Conservation (phyloP, 1,284 basidiomycete species). For the Macrocystidia cucumis region DNA sequence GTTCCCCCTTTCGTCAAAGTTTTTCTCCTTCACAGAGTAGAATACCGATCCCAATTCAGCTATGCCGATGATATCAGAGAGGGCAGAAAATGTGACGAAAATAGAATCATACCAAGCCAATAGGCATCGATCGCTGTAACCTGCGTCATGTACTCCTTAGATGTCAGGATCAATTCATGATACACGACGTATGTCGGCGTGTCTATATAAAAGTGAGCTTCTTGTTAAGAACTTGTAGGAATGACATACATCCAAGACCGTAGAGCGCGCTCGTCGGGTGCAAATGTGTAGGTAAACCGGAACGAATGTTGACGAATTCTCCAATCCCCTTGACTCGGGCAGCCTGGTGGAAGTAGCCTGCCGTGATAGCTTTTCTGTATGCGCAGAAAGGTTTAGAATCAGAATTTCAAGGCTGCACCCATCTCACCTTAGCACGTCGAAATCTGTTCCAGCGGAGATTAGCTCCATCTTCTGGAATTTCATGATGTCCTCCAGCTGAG, state of each 20-base stretch:
- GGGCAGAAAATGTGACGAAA: constrained; percentile 5
- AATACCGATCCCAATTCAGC: constrained; percentile 92
- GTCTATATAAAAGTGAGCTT: constrained; percentile 38
- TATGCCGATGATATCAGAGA: constrained; percentile 18
- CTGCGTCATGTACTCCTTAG: constrained; percentile 95
- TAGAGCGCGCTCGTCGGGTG: constrained; percentile 97
- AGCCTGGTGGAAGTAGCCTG: constrained; percentile 99
- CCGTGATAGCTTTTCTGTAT: constrained; percentile 89
- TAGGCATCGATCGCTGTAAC: constrained; percentile 94
- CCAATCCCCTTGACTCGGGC: constrained; percentile 97
- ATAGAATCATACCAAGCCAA: constrained; percentile 73
- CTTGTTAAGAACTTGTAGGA: constrained; percentile 7
- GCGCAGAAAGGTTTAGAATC: not conserved
- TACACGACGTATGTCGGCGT: constrained; percentile 97
- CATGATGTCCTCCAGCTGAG: constrained; percentile 98
- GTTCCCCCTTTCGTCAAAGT: constrained; percentile 80
- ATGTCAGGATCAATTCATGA: constrained; percentile 92
- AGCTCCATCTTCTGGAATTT: constrained; percentile 94
- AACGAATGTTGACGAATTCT: constrained; percentile 96
- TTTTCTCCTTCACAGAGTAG: constrained; percentile 93
- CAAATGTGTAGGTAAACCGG: constrained; percentile 88
- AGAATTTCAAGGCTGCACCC: constrained; percentile 11
- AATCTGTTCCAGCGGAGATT: constrained; percentile 89
- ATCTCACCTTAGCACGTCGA: constrained; percentile 86
- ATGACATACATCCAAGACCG: constrained; percentile 82